Base-by-base conservation (phyloP, 768 basidiomycete genomes). In the Termitomyces sp. region DNA sequence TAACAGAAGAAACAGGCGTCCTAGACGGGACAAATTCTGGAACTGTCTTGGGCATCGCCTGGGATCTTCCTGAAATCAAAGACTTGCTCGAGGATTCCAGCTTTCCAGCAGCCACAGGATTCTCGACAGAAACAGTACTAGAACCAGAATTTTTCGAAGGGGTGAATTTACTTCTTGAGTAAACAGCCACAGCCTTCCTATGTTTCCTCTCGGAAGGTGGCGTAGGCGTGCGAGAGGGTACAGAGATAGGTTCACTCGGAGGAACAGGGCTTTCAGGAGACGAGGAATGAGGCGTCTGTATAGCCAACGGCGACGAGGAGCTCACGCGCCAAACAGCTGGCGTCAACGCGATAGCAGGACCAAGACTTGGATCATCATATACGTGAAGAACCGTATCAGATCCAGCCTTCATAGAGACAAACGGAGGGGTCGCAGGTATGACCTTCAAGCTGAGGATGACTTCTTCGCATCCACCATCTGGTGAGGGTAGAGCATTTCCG, bases 291-390 rank as follows among this genome's bases (percentile, higher is more conserved):
- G 59, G 29, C 1, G 17, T 3, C 12, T 48, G 52, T 8, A 6
- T 29, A 14, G 37, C 59, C 17, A 60, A 25, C 29, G 59, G 59
- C 5, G 59, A 60, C 45, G 42, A 55, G 1, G 53, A 47, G 59
- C 37, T 60, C 15, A 60, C 59, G 17, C 53, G 42, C 59, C 53
- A 60, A 17, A 60, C 45, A n/a, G 42, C 38, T 15, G 52, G 52
- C n/a, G 29, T 32, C n/a, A 55, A 45, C 8, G 42, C 20, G 9
- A 55, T 37, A 15, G 20, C 15, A 6, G 59, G 59, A 10, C 7
- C 34, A 29, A 57, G 49, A 34, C 15, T 42, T 17, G 40, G 29
- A 29, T 25, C 9, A 29, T 17, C 38, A 42, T 5, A 3, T 55
- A 5, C 2, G 2, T 42, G 29, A 37, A 17, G 11, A 25, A 25